These are phyloP conservation scores for Chimonanthus praecox DNA, from an alignment of 164 flowering plant species.

Conservation along the genomic window DNA sequence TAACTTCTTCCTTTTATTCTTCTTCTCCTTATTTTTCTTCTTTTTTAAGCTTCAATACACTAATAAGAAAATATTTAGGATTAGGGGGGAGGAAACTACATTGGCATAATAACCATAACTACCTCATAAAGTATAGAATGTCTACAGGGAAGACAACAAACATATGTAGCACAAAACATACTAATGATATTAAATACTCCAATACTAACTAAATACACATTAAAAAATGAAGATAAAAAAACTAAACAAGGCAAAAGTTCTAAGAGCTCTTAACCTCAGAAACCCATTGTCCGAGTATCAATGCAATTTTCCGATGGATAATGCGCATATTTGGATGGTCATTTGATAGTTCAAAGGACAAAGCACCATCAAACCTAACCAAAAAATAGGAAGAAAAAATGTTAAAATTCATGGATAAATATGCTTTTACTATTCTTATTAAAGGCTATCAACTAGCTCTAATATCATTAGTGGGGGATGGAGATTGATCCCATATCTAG, in stretches of 20 bases:
- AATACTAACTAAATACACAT: neutral
- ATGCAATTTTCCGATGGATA: constrained; percentile 86
- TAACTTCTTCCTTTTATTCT: no score
- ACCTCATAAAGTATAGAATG: neutral
- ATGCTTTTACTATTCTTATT: neutral
- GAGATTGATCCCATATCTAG: no score
- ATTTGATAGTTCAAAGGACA: constrained; percentile 76
- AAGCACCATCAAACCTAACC: constrained; percentile 80
- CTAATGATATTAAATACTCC: neutral
- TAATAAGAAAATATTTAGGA: no score
- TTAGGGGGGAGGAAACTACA: no score
- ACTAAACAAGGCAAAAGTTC: neutral
- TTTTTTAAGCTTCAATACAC: no score
- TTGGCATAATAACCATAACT: neutral
- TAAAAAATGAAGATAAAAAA: neutral
- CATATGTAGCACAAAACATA: neutral
- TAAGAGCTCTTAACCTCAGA: constrained; percentile 63
- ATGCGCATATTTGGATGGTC: constrained; percentile 86
- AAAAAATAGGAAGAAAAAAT: neutral
- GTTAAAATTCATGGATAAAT: neutral
- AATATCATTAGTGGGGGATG: no score
- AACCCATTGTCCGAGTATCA: constrained; percentile 94
- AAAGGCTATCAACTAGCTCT: neutral
- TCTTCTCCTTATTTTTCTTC: no score
- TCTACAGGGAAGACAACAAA: neutral